These are phyloP conservation scores for Stachybotrys elegans DNA, from an alignment of 2,329 filamentous ascomycete genomes.

Conservation along the genomic window DNA sequence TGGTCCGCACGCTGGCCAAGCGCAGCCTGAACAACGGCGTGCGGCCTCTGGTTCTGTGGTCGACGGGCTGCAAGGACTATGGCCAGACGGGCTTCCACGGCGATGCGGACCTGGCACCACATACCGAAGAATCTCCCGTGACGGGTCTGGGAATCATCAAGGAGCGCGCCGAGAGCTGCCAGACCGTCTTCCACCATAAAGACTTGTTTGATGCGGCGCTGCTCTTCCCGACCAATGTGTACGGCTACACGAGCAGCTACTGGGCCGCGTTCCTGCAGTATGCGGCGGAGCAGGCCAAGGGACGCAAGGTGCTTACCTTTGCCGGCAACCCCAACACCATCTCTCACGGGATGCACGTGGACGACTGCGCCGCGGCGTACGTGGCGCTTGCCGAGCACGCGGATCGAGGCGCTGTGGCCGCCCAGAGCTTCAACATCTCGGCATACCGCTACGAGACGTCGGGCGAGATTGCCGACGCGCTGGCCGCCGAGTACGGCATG, in stretches of 20 bases:
- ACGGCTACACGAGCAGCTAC: slow-evolving; percentile 39
- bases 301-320: slow-evolving; percentile 21
- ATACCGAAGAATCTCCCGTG: slow-evolving; percentile 36
- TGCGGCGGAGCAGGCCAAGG: slow-evolving; percentile 15
- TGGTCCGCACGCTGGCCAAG: slow-evolving; percentile 28
- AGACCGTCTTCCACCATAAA: slow-evolving; percentile 29
- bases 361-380: slow-evolving; percentile 45
- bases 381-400: slow-evolving; percentile 35
- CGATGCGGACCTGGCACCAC: slow-evolving; percentile 28
- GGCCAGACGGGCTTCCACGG: slow-evolving; percentile 30
- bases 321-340: slow-evolving; percentile 30
- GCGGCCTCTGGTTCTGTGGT: slow-evolving; percentile 37
- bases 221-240: slow-evolving; percentile 41
- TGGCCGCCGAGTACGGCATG: slow-evolving; percentile 36
- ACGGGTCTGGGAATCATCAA: slow-evolving; percentile 19
- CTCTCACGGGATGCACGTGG: slow-evolving; percentile 41
- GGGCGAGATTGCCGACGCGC: slow-evolving; percentile 28
- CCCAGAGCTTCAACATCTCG: slow-evolving; percentile 42
- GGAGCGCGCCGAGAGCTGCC: slow-evolving; percentile 25
- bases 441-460: slow-evolving; percentile 37
- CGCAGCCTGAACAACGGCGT: slow-evolving; percentile 26
- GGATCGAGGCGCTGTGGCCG: slow-evolving; percentile 23
- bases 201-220: slow-evolving; percentile 37
- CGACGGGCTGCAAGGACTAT: slow-evolving; percentile 47
- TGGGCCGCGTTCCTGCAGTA: slow-evolving; percentile 35